These are phyloP conservation scores for Myriosclerotinia curreyana DNA, from an alignment of 2,329 filamentous ascomycete species.

Conservation along the genomic window DNA sequence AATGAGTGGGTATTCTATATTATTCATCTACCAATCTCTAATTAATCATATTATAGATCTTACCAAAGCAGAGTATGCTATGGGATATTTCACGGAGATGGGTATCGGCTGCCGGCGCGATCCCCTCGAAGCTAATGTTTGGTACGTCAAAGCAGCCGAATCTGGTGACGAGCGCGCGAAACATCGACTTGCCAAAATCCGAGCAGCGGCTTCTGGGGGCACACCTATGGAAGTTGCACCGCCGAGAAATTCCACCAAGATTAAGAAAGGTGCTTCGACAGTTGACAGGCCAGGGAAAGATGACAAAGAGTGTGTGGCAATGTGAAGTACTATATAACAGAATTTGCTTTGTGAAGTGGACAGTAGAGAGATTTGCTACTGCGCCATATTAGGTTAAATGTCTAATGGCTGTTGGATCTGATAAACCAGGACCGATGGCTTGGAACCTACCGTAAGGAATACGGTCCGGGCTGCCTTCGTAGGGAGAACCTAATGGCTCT, in stretches of 20 bases:
- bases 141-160: constrained; percentile 95
- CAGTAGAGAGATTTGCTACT: not conserved
- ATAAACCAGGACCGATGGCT: not conserved
- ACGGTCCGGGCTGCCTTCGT: not conserved
- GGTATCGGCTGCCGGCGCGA: constrained; percentile 93
- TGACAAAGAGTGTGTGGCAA: constrained; percentile 35
- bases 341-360: not conserved
- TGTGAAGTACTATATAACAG: constrained; percentile 25
- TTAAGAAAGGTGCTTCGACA: constrained; percentile 32
- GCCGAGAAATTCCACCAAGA: constrained; percentile 33
- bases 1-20: constrained; percentile 59
- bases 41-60: constrained; percentile 35
- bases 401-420: not conserved
- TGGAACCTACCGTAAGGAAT: not conserved
- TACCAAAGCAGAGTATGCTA: constrained; percentile 79
- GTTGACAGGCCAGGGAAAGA: constrained; percentile 31
- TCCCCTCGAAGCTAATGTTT: constrained; percentile 94
- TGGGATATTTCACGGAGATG: constrained; percentile 98
- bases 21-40: not conserved
- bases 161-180: constrained; percentile 87
- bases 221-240: constrained; percentile 37
- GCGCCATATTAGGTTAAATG: not conserved
- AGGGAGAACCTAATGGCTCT: not conserved
- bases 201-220: constrained; percentile 64
- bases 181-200: constrained; percentile 81